These are phyloP conservation scores for Avena atlantica DNA, from an alignment of 176 grass and related monocot genomes.

Conservation along the genomic window DNA sequence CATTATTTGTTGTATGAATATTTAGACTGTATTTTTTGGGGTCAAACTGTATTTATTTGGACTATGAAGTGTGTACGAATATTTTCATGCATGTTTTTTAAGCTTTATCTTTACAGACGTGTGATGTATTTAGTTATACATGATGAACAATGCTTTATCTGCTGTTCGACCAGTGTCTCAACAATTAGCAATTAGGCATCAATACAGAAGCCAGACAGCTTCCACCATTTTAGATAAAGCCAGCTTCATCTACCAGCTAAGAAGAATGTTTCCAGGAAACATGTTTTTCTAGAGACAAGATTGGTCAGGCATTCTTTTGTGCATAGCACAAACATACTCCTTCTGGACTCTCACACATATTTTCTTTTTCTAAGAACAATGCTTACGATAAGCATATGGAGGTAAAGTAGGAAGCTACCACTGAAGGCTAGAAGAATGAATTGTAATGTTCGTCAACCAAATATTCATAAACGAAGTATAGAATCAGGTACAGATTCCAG, in stretches of 20 bases:
- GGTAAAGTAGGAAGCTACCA: neutral
- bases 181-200: too few relatives aligned
- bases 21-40: too few relatives aligned
- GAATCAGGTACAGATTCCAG: neutral
- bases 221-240: too few relatives aligned
- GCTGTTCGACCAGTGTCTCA: too few relatives aligned
- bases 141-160: too few relatives aligned
- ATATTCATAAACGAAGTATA: neutral
- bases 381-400: slow-evolving; percentile 14
- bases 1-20: too few relatives aligned
- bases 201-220: slow-evolving; percentile 10
- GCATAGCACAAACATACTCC: neutral
- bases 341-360: neutral
- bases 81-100: too few relatives aligned
- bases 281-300: neutral
- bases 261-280: neutral
- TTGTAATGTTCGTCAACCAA: slow-evolving; percentile 1
- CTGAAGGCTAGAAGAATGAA: slow-evolving; percentile 2
- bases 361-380: neutral
- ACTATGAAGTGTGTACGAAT: too few relatives aligned
- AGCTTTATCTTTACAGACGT: too few relatives aligned
- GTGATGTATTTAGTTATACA: too few relatives aligned
- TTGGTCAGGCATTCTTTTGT: neutral
- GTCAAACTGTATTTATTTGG: too few relatives aligned
- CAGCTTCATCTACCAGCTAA: neutral